Percentiles rank a stretch among this genome's conserved stretches.
Evolutionary conservation across 257 asterid genomes (phyloP).

Genomic region (Solanum habrochaites): DNA sequence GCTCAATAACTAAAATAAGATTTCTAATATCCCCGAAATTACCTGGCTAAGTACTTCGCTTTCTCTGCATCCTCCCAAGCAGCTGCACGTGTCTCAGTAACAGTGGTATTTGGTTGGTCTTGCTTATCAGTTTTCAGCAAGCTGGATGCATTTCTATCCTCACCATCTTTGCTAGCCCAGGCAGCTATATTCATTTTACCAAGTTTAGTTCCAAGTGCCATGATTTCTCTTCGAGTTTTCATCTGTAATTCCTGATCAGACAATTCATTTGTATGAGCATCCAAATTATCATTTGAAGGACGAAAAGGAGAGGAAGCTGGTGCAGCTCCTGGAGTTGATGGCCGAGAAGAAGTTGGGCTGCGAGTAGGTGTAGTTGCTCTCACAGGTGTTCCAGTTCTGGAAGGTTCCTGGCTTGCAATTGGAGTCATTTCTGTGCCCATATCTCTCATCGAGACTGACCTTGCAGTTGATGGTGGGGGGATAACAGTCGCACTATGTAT

Average conservation of each 20-base stretch:
- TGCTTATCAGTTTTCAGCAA: not conserved
- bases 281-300: not conserved
- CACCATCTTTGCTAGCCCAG: conserved; percentile 15
- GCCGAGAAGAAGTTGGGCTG: conserved; percentile 10
- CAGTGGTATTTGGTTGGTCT: not conserved
- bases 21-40: not conserved
- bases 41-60: conserved; percentile 11
- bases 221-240: conserved; percentile 13
- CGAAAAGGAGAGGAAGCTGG: not conserved
- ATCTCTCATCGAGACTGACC: conserved; percentile 7
- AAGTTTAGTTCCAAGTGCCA: conserved; percentile 14
- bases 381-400: conserved; percentile 16
- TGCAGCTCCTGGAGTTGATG: conserved; percentile 14
- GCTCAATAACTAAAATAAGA: not conserved
- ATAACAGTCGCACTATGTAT: conserved; percentile 20
- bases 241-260: conserved; percentile 7
- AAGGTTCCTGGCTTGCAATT: conserved; percentile 11
- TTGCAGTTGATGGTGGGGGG: conserved; percentile 25
- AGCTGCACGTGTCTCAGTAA: conserved; percentile 6
- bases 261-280: not conserved
- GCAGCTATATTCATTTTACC: conserved; percentile 16
- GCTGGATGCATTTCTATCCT: not conserved
- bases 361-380: conserved; percentile 13
- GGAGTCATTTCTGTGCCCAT: conserved; percentile 13
- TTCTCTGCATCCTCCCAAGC: conserved; percentile 20